phyloP scores from a whole-genome alignment of 495 filamentous ascomycete species.

The Penicillium pulvis region DNA sequence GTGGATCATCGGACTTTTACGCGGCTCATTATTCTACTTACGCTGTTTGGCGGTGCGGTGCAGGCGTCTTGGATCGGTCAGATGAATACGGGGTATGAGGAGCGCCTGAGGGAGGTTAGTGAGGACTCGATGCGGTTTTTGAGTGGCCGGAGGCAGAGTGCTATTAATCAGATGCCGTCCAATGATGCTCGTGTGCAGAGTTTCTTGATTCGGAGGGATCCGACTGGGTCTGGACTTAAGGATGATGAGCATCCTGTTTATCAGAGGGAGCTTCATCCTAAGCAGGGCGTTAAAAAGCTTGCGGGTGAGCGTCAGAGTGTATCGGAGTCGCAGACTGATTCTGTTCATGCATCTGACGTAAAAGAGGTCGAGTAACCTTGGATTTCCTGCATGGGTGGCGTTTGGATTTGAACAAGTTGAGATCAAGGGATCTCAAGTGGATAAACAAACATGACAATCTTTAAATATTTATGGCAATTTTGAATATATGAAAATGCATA shows the following conservation, averaged over 20 bases:
- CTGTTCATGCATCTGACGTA: neutral
- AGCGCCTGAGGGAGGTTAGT: conserved; percentile 63
- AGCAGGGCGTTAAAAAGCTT: conserved; percentile 2
- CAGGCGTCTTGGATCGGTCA: conserved; percentile 68
- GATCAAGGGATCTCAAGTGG: too few relatives aligned
- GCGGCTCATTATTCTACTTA: conserved; percentile 63
- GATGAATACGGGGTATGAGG: conserved; percentile 56
- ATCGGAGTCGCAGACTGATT: neutral
- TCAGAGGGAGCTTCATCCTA: conserved; percentile 33
- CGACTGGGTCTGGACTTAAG: conserved; percentile 48
- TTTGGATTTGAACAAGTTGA: neutral
- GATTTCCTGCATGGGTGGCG: neutral
- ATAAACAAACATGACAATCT: too few relatives aligned
- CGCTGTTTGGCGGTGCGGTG: conserved; percentile 64
- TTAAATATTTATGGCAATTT: neutral
- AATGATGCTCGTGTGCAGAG: conserved; percentile 65
- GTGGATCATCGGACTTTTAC: conserved; percentile 75
- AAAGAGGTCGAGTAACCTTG: neutral
- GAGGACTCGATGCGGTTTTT: conserved; percentile 64
- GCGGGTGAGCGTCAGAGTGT: conserved; percentile 1
- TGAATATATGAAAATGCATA: neutral
- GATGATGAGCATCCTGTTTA: conserved; percentile 44
- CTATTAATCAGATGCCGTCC: conserved; percentile 46
- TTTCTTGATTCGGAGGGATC: conserved; percentile 73
- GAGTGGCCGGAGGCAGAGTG: conserved; percentile 53